These are phyloP conservation scores for Fusarium albidum DNA, from an alignment of 2,329 filamentous ascomycete species.

Conservation along the genomic window DNA sequence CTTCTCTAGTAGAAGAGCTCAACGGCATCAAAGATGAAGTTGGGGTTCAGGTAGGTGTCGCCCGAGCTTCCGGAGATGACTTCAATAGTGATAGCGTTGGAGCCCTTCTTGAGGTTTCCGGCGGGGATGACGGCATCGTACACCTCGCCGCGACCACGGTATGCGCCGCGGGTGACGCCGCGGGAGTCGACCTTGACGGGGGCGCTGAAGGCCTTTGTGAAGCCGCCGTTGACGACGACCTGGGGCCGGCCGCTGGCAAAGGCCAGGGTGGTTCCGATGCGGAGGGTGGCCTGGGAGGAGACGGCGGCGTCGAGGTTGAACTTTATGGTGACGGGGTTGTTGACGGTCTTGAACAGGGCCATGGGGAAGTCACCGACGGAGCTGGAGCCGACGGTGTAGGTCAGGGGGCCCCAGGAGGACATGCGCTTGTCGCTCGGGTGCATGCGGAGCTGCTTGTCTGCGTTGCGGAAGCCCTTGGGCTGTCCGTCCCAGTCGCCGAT, in stretches of 20 bases:
- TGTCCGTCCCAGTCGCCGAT: conserved; percentile 73
- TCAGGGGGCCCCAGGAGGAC: conserved; percentile 66
- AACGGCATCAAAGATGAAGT: conserved; percentile 49
- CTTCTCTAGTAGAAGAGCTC: conserved; percentile 36
- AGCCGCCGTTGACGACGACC: conserved; percentile 63
- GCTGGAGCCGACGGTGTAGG: conserved; percentile 68
- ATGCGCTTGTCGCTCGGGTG: conserved; percentile 73
- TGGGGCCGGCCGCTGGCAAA: conserved; percentile 68
- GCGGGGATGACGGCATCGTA: conserved; percentile 69
- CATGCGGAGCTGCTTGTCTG: conserved; percentile 72
- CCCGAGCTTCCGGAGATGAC: conserved; percentile 67
- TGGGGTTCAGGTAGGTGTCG: conserved; percentile 63
- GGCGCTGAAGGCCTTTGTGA: conserved; percentile 54
- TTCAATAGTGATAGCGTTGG: conserved; percentile 69
- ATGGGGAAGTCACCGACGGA: conserved; percentile 66
- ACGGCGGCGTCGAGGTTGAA: conserved; percentile 63
- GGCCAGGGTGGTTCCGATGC: conserved; percentile 70
- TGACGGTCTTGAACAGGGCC: conserved; percentile 69
- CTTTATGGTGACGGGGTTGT: conserved; percentile 67
- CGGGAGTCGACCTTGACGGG: conserved; percentile 71
- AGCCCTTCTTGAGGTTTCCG: conserved; percentile 65
- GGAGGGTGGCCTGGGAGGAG: conserved; percentile 62
- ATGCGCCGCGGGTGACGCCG: conserved; percentile 71
- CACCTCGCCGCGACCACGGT: conserved; percentile 69
- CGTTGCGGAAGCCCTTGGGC: conserved; percentile 71